phyloP scores from a whole-genome alignment of 805 yeast species.

The Nakazawaea siamensis region DNA sequence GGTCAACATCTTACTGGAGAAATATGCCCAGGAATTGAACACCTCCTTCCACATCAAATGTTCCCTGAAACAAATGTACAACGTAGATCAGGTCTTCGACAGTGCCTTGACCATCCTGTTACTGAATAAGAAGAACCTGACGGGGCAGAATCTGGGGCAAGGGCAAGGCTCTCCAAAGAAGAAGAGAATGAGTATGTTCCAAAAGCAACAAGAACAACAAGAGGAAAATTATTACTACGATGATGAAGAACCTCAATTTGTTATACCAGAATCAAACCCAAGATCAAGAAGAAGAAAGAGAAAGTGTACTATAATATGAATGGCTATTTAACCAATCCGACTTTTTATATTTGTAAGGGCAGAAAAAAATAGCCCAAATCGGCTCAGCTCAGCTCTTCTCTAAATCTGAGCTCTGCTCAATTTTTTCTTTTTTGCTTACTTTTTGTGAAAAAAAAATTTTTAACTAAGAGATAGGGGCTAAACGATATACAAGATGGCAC shows the following conservation, averaged over 20 bases:
- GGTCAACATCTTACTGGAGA: conserved; percentile 14
- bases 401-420: too few species aligned
- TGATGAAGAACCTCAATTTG: not conserved
- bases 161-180: conserved; percentile 2
- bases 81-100: conserved; percentile 62
- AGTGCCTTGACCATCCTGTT: conserved; percentile 36
- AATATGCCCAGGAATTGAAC: conserved; percentile 32
- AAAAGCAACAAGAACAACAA: not conserved
- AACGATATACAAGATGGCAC: too few species aligned
- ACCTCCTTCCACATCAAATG: conserved; percentile 73
- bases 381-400: too few species aligned
- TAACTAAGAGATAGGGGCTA: too few species aligned
- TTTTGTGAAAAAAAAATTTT: too few species aligned
- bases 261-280: not conserved
- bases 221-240: not conserved
- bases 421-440: too few species aligned
- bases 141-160: not conserved
- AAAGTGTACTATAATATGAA: conserved; percentile 1
- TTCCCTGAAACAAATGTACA: conserved; percentile 64
- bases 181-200: conserved; percentile 5
- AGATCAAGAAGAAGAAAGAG: not conserved
- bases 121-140: conserved; percentile 5
- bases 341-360: too few species aligned
- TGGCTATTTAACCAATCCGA: too few species aligned
- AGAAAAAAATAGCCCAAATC: too few species aligned